phyloP scores from a whole-genome alignment of 305 asterid species.

The Fraxinus nigra region DNA sequence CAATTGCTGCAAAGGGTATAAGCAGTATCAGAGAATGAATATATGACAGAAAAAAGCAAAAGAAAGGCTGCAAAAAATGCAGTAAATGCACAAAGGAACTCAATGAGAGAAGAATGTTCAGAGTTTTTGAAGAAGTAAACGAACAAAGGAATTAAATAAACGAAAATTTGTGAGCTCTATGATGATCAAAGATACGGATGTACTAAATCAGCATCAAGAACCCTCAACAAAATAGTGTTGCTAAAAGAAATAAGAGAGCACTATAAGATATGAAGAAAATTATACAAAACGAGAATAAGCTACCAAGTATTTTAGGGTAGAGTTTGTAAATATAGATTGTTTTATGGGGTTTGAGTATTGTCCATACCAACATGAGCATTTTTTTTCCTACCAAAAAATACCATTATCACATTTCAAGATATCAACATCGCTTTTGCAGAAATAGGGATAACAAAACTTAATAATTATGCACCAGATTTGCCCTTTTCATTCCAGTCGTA shows the following conservation, averaged over 20 bases:
- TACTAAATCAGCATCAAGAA: background rate
- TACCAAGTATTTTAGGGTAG: background rate
- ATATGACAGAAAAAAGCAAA: background rate
- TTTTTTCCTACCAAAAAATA: background rate
- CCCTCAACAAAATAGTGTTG: background rate
- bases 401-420: background rate
- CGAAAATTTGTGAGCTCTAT: background rate
- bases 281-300: background rate
- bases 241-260: background rate
- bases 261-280: background rate
- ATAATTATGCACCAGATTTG: background rate
- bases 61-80: conserved; percentile 15
- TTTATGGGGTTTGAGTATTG: background rate
- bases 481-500: background rate
- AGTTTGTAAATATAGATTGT: background rate
- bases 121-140: conserved; percentile 3
- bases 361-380: background rate
- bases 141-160: background rate
- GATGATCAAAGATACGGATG: background rate
- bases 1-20: conserved; percentile 65
- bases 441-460: background rate
- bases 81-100: conserved; percentile 5
- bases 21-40: conserved; percentile 23
- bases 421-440: background rate
- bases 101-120: background rate